phyloP scores from a whole-genome alignment of 768 basidiomycete species.

The Agaricus subrufescens region DNA sequence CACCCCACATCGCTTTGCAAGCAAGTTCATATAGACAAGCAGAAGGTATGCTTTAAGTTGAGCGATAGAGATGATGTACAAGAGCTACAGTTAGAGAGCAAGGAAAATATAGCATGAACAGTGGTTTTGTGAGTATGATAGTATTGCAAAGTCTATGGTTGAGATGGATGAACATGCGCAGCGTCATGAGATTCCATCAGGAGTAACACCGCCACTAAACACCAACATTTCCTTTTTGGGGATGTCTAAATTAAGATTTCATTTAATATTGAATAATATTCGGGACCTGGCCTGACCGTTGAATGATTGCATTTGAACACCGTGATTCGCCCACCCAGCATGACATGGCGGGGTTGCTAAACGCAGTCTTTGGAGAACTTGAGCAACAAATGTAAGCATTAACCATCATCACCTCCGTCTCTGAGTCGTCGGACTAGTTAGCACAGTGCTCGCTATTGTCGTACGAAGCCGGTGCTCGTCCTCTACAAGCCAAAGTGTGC shows the following conservation, averaged over 20 bases:
- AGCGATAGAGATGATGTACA: background rate
- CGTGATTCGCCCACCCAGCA: no score
- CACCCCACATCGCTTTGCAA: background rate
- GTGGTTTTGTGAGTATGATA: background rate
- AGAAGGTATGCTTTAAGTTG: background rate
- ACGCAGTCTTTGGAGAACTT: no score
- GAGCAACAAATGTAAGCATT: no score
- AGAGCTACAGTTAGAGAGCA: background rate
- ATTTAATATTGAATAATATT: no score
- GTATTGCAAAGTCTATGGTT: background rate
- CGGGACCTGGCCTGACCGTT: no score
- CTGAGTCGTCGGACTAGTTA: no score
- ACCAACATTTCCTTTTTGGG: slow-evolving; percentile 11
- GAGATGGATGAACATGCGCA: background rate
- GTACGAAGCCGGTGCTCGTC: no score
- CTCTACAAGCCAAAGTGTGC: no score
- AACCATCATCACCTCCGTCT: no score
- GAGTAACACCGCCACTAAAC: slow-evolving; percentile 4
- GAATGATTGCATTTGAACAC: no score
- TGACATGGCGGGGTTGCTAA: no score
- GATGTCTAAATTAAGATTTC: background rate
- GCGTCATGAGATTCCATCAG: background rate
- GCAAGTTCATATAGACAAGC: background rate
- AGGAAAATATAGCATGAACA: slow-evolving; percentile 1
- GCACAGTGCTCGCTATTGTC: no score